phyloP scores from a whole-genome alignment of 2,329 filamentous ascomycete species.

The Talaromyces pinophilus region DNA sequence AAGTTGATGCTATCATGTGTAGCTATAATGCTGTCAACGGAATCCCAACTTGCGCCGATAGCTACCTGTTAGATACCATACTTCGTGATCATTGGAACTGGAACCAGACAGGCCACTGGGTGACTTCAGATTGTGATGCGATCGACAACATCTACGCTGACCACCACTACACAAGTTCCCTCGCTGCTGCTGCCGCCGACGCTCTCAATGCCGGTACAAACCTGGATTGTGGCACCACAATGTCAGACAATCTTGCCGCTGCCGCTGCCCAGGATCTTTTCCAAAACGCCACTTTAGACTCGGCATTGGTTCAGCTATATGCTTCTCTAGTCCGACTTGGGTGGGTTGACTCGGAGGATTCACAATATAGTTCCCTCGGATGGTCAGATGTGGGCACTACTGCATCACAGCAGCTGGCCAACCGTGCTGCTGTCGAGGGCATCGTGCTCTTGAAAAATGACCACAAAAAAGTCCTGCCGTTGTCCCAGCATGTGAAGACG shows the following conservation, averaged over 20 bases:
- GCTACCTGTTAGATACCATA: constrained; percentile 61
- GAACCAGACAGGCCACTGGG: constrained; percentile 57
- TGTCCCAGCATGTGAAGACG: constrained; percentile 35
- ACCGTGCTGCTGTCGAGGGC: constrained; percentile 49
- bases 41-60: constrained; percentile 62
- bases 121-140: constrained; percentile 65
- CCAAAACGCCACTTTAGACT: constrained; percentile 45
- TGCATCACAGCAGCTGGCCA: constrained; percentile 54
- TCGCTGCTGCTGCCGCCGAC: constrained; percentile 47
- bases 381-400: constrained; percentile 58
- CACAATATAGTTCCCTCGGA: constrained; percentile 51
- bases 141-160: constrained; percentile 56
- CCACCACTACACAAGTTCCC: constrained; percentile 51
- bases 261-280: constrained; percentile 46
- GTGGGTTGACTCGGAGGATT: constrained; percentile 49
- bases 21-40: constrained; percentile 65
- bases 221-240: constrained; percentile 51
- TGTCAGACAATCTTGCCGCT: constrained; percentile 42
- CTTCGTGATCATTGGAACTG: constrained; percentile 66
- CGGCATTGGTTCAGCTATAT: constrained; percentile 48
- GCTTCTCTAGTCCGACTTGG: constrained; percentile 50
- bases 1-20: constrained; percentile 61
- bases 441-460: constrained; percentile 55
- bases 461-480: constrained; percentile 40
- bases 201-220: constrained; percentile 53